A percentile compares a stretch with the other conserved stretches of the same genome.
Conservation (phyloP, 1,284 basidiomycete species). For the Rhizopogon parksii region DNA sequence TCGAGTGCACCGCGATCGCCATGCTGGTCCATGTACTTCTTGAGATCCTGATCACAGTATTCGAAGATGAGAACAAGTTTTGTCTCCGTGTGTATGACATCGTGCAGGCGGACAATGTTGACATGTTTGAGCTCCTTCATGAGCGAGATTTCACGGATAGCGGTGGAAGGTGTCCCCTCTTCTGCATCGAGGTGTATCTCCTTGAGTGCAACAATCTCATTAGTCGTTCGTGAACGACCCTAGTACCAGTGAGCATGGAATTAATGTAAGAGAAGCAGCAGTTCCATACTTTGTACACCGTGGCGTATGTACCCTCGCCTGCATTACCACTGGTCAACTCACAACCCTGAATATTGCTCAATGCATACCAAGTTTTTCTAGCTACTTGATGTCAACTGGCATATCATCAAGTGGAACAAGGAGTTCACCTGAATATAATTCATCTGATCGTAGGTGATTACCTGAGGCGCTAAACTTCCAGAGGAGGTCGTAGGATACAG, state of each 20-base stretch:
- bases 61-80: slow-evolving; percentile 99
- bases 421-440: slow-evolving; percentile 28
- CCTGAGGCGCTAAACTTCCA: neutral
- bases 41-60: slow-evolving; percentile 97
- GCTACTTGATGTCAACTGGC: slow-evolving; percentile 16
- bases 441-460: slow-evolving; percentile 15
- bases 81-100: slow-evolving; percentile 97
- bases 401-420: neutral
- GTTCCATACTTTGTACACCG: slow-evolving; percentile 75
- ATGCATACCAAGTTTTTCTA: slow-evolving; percentile 28
- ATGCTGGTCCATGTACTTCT: slow-evolving; percentile 99
- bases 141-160: slow-evolving; percentile 91
- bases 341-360: neutral
- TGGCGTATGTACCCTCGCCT: slow-evolving; percentile 86
- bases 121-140: slow-evolving; percentile 97
- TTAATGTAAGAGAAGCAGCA: neutral
- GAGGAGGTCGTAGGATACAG: neutral
- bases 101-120: slow-evolving; percentile 94
- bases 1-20: slow-evolving; percentile 94
- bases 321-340: neutral
- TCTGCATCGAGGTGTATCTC: slow-evolving; percentile 95
- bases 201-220: slow-evolving; percentile 87
- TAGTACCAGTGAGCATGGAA: slow-evolving; percentile 25
- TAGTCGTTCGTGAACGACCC: slow-evolving; percentile 81
- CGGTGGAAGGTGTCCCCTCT: slow-evolving; percentile 91